Evolutionary conservation across 2,329 filamentous ascomycete species (phyloP), one percentile per base, ranked within the genome.

Genomic region (Botrytis hyacinthi): DNA sequence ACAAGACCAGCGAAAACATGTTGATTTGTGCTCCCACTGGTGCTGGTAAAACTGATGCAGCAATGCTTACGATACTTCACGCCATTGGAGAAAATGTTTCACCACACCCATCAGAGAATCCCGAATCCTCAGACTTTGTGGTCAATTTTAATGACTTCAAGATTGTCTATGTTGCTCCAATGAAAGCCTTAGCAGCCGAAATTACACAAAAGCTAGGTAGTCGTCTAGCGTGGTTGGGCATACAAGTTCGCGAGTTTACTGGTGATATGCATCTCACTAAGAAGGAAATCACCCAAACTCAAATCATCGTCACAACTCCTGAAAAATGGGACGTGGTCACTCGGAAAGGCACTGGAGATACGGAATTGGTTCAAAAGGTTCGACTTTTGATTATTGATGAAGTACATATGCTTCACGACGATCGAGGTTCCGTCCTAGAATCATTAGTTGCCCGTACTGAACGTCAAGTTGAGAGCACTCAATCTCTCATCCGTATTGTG

Each of bases 241-340:
- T 99, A 78, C 91, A 93, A 81, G 95, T 94, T 77, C 92, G 96
- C 75, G 96, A 99, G 83, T 91, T 97, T 81, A 99, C 96, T 66
- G 96, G 96, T 80, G 96, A 99, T 81, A 99, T 99, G 96, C 96
- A 99, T 81, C 87, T 99, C 73, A 98, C 95, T 67, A 99, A 99
- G 82, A 88, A 93, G 2, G 97, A 99, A 82, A 97, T 99, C 75
- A 88, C 98, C 26, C 91, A 95, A 76, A 99, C 96, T 0, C 96
- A 99, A 81, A 96, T 99, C 78, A 97, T 99, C 74, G 96, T 99
- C 68, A 99, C 97, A 0, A 99, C 96, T 0, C 96, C 96, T 51
- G 96, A 99, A 83, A 99, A 99, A 83, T 99, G 97, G 97, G 96
- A 99, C 81, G 96, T 99, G 0, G 93, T 99, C 8, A 99, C 96